A percentile compares a stretch with the other conserved stretches of the same genome.
These are phyloP conservation scores for Polygonum aviculare DNA, from an alignment of 148 eudicot species.

Conservation along the genomic window DNA sequence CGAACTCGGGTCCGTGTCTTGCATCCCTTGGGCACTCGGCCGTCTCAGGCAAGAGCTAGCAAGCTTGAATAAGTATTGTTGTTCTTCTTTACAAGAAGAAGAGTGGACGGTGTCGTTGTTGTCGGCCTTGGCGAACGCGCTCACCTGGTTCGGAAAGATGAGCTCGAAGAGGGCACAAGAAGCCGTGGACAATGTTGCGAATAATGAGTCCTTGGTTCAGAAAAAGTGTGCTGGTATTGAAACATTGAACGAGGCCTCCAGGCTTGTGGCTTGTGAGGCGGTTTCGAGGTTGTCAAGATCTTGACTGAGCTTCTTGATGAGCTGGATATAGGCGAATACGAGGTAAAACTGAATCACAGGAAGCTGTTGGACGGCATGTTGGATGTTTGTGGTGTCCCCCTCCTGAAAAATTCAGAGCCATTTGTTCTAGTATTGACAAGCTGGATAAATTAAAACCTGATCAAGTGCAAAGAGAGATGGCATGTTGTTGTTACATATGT, in stretches of 20 bases:
- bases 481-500: slow-evolving; percentile 9
- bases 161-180: slow-evolving; percentile 36
- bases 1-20: slow-evolving; percentile 26
- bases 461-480: slow-evolving; percentile 86
- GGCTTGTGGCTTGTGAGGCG: slow-evolving; percentile 41
- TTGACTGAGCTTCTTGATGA: slow-evolving; percentile 88
- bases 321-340: slow-evolving; percentile 14
- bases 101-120: slow-evolving; percentile 25
- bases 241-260: slow-evolving; percentile 22
- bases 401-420: slow-evolving; percentile 76
- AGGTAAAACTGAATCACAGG: slow-evolving; percentile 90
- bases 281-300: slow-evolving; percentile 79
- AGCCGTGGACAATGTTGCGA: slow-evolving; percentile 21
- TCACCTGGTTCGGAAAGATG: slow-evolving; percentile 38
- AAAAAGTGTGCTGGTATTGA: slow-evolving; percentile 25
- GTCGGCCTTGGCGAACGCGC: slow-evolving; percentile 19
- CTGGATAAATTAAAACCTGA: slow-evolving; percentile 89
- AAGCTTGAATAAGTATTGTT: slow-evolving; percentile 21
- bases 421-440: slow-evolving; percentile 97
- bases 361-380: slow-evolving; percentile 92
- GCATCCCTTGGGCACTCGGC: slow-evolving; percentile 50
- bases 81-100: slow-evolving; percentile 12
- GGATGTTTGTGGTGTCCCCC: slow-evolving; percentile 90
- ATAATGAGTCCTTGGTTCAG: slow-evolving; percentile 25
- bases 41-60: slow-evolving; percentile 46